Conservation (phyloP, 768 basidiomycete species). For the Melanogaster broomeanus region DNA sequence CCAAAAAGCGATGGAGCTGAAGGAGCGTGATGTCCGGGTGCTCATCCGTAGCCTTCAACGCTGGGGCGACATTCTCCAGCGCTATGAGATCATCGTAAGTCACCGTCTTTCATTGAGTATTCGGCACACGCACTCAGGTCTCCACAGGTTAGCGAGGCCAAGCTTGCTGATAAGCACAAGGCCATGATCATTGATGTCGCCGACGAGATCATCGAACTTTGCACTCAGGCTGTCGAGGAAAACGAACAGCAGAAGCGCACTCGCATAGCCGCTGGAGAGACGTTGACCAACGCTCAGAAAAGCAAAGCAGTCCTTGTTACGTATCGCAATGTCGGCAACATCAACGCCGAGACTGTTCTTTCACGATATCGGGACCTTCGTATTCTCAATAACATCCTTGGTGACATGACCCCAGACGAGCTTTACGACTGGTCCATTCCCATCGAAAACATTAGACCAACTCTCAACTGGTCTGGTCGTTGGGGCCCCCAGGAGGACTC, state of each 20-base stretch:
- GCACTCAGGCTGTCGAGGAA: constrained; percentile 79
- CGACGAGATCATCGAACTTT: constrained; percentile 90
- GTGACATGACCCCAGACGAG: constrained; percentile 60
- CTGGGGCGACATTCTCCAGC: constrained; percentile 95
- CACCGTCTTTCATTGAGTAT: not conserved
- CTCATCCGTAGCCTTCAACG: constrained; percentile 93
- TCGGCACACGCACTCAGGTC: not conserved
- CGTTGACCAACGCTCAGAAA: constrained; percentile 89
- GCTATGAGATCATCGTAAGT: constrained; percentile 93
- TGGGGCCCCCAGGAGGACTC: constrained; percentile 94
- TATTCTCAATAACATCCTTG: constrained; percentile 80
- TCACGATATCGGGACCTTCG: constrained; percentile 87
- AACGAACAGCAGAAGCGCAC: constrained; percentile 80
- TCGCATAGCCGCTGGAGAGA: constrained; percentile 80
- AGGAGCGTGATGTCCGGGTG: constrained; percentile 95
- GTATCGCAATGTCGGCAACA: constrained; percentile 85
- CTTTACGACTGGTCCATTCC: constrained; percentile 86
- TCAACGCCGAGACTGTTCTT: constrained; percentile 97
- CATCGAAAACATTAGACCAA: constrained; percentile 90
- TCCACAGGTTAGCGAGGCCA: constrained; percentile 79
- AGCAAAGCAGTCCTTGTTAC: constrained; percentile 96
- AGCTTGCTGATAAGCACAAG: constrained; percentile 91
- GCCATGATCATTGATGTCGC: constrained; percentile 88
- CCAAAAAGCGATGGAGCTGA: constrained; percentile 95
- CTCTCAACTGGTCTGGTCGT: constrained; percentile 94